Evolutionary conservation across 106 monocot species (phyloP).

Genomic region (Vanilla planifolia): DNA sequence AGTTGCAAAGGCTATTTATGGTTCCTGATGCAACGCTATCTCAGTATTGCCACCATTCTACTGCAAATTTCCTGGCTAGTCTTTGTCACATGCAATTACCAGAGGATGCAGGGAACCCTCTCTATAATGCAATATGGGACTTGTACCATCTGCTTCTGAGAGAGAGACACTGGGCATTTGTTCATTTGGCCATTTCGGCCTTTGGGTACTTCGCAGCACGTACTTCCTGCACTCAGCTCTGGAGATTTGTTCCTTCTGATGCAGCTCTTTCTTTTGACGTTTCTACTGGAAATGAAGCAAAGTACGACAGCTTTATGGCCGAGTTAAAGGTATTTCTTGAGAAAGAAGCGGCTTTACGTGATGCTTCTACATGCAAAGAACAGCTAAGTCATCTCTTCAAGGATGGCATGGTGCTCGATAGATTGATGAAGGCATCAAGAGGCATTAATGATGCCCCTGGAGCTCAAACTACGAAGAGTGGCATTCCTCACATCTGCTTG

Average conservation of each 20-base stretch:
- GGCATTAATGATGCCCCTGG: constrained; percentile 11
- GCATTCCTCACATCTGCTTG: constrained; percentile 3
- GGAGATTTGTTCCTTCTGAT: constrained; percentile 80
- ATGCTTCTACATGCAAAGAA: constrained; percentile 22
- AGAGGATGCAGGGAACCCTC: constrained; percentile 34
- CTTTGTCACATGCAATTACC: constrained; percentile 57
- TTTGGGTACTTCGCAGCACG: constrained; percentile 84
- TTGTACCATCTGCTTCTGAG: constrained; percentile 70
- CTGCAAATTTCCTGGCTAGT: constrained; percentile 69
- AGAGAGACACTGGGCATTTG: constrained; percentile 82
- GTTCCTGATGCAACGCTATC: constrained; percentile 19
- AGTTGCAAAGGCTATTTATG: constrained; percentile 42
- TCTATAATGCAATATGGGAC: constrained; percentile 45
- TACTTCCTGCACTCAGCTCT: constrained; percentile 72
- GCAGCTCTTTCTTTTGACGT: constrained; percentile 85
- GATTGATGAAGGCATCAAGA: constrained; percentile 1
- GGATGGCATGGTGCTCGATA: constrained; percentile 55
- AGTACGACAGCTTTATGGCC: constrained; percentile 71
- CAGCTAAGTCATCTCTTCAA: constrained; percentile 37
- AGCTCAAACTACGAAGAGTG: constrained; percentile 15
- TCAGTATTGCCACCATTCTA: constrained; percentile 49
- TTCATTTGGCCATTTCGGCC: constrained; percentile 58
- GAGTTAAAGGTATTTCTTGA: constrained; percentile 76
- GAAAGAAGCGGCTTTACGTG: constrained; percentile 48
- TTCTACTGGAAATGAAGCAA: constrained; percentile 42